Conservation (phyloP, 495 filamentous ascomycete genomes). For the Astrocystis sublimbata region DNA sequence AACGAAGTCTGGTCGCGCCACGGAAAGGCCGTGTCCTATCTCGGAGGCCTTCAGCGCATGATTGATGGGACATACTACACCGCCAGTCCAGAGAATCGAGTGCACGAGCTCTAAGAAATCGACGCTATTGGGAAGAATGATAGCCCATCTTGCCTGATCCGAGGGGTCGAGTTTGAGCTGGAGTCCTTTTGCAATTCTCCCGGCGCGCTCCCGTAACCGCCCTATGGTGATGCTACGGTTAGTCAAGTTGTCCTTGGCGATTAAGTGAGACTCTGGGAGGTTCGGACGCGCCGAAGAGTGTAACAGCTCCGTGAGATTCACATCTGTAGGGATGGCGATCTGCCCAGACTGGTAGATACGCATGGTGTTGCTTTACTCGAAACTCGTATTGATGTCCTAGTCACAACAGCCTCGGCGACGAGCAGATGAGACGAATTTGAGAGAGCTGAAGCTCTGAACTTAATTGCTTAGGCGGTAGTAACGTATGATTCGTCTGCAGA, state of each 20-base stretch:
- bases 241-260: constrained; percentile 40
- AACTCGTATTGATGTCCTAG: background rate
- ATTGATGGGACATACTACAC: constrained; percentile 28
- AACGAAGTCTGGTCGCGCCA: constrained; percentile 34
- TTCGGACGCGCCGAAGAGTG: constrained; percentile 30
- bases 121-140: constrained; percentile 40
- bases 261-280: constrained; percentile 37
- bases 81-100: constrained; percentile 31
- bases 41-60: constrained; percentile 27
- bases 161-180: constrained; percentile 26
- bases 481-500: background rate
- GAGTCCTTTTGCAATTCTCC: constrained; percentile 36
- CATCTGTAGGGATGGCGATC: constrained; percentile 35
- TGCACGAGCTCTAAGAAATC: constrained; percentile 40
- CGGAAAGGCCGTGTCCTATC: constrained; percentile 27
- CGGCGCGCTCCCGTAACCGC: constrained; percentile 36
- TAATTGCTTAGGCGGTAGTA: background rate
- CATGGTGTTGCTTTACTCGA: constrained; percentile 24
- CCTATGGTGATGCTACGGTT: constrained; percentile 39
- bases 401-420: background rate
- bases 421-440: background rate
- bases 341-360: constrained; percentile 31
- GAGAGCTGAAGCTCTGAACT: background rate
- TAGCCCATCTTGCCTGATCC: constrained; percentile 36
- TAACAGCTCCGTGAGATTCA: constrained; percentile 40